Evolutionary conservation across 2,329 filamentous ascomycete genomes (phyloP).

Genomic region (Cercospora berteroae): DNA sequence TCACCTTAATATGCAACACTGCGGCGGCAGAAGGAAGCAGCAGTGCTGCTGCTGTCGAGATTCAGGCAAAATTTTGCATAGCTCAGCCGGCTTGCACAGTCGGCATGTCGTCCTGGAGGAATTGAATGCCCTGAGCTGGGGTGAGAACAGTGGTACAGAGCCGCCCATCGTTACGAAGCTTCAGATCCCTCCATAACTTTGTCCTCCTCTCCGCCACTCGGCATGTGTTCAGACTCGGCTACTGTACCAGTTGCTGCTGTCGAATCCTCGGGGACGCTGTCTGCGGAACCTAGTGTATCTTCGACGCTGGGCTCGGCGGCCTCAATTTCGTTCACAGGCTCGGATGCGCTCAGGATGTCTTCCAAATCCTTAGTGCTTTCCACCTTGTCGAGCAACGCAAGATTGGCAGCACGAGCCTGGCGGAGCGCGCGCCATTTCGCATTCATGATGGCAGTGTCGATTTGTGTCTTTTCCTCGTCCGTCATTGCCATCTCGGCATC

Average conservation of each 20-base stretch:
- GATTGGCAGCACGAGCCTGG: slow-evolving; percentile 69
- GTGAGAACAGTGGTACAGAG: slow-evolving; percentile 1
- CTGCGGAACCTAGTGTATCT: slow-evolving; percentile 10
- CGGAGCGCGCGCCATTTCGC: slow-evolving; percentile 88
- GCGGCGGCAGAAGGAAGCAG: neutral
- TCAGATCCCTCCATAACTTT: slow-evolving; percentile 15
- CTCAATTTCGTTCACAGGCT: slow-evolving; percentile 12
- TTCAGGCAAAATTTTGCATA: neutral
- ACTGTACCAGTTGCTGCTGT: slow-evolving; percentile 6
- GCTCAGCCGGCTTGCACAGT: neutral
- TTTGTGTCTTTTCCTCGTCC: slow-evolving; percentile 58
- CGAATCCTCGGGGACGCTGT: slow-evolving; percentile 10
- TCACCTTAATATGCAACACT: neutral
- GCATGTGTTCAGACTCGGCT: slow-evolving; percentile 8
- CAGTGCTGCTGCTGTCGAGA: neutral
- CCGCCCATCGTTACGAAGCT: slow-evolving; percentile 5
- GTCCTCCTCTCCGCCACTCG: slow-evolving; percentile 7
- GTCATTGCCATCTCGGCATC: slow-evolving; percentile 78
- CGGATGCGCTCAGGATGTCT: slow-evolving; percentile 29
- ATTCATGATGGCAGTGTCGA: slow-evolving; percentile 73
- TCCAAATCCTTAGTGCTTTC: slow-evolving; percentile 73
- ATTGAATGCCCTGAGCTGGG: neutral
- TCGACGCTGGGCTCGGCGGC: slow-evolving; percentile 20
- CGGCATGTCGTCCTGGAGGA: neutral
- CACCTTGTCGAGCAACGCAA: slow-evolving; percentile 81